Base-by-base conservation (phyloP, 179 eudicot species). In the Gypsophila paniculata region DNA sequence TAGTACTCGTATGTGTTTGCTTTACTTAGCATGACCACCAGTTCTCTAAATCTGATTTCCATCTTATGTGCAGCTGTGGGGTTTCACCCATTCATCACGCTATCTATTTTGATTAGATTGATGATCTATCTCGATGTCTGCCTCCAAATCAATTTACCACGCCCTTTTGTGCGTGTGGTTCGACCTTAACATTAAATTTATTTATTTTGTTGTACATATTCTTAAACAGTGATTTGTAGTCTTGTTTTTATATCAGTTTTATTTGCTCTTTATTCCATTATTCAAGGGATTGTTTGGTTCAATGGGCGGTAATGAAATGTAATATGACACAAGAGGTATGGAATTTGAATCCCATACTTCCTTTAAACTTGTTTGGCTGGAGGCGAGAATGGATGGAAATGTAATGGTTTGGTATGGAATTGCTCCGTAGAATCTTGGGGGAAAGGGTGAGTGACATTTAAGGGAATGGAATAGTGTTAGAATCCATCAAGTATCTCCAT, bases 41-140 rank as follows among this genome's bases (percentile, higher is more conserved):
- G 17, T 4, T 70, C 9, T 65, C 77, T 74, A 19, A 65, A 12
- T 71, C 51, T 34, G n/a, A n/a, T 52, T 39, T 71, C 42, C 65
- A 38, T 39, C 42, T 70, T 53, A 3, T 68, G 44, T 82, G 89
- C 96, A 94, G 96, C 86, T 94, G 42, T 91, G 98, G 98, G 97
- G 98, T 55, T 93, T 91, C 78, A 75, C 87, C 42, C 93, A 91
- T 79, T 79, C 88, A 36, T 89, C 98, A 15, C 89, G 81, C 13
- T 88, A 88, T 77, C 76, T 80, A 18, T 49, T 39, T 63, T 89
- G 80, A 82, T 52, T 6, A 18, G 36, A 62, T 11, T 1, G 1
- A 61, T 13, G 38, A 29, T 22, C 15, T 49, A 0, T 6, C 26
- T 13, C 11, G n/a, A 4, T 19, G 10, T 14, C 39, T 6, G n/a